These are phyloP conservation scores for Antarctomyces pellizariae DNA, from an alignment of 495 filamentous ascomycete species.

Conservation along the genomic window DNA sequence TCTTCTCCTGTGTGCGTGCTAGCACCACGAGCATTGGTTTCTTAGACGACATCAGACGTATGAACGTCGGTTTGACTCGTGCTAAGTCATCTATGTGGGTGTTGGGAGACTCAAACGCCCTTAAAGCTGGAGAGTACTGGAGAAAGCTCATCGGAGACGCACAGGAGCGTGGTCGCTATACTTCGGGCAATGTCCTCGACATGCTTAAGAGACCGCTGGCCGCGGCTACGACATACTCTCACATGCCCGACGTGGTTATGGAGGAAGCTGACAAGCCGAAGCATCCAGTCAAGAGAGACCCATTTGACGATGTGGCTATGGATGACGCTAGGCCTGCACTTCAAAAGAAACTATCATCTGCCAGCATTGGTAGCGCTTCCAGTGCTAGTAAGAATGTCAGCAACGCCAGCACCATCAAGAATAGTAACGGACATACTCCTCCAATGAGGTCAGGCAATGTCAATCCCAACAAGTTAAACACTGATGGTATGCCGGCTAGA, in stretches of 20 bases:
- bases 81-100: conserved; percentile 93
- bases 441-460: no score
- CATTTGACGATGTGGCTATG: conserved; percentile 15
- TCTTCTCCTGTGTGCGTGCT: conserved; percentile 93
- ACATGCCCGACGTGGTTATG: no score
- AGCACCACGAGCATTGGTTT: conserved; percentile 82
- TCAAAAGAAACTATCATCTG: no score
- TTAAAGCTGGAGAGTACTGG: conserved; percentile 82
- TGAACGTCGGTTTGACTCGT: conserved; percentile 95
- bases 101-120: conserved; percentile 66
- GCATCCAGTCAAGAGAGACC: no score
- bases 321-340: conserved; percentile 9
- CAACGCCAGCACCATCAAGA: no score
- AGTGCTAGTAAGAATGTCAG: no score
- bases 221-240: no score
- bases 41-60: conserved; percentile 91
- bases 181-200: conserved; percentile 33
- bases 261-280: no score
- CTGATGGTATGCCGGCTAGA: no score
- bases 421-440: no score
- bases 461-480: no score
- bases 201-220: conserved; percentile 18
- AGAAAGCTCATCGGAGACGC: conserved; percentile 61
- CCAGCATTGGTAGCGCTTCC: no score
- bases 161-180: conserved; percentile 48